Conservation (phyloP, 139 green algal genomes). For the Helicosporidium sp. region DNA sequence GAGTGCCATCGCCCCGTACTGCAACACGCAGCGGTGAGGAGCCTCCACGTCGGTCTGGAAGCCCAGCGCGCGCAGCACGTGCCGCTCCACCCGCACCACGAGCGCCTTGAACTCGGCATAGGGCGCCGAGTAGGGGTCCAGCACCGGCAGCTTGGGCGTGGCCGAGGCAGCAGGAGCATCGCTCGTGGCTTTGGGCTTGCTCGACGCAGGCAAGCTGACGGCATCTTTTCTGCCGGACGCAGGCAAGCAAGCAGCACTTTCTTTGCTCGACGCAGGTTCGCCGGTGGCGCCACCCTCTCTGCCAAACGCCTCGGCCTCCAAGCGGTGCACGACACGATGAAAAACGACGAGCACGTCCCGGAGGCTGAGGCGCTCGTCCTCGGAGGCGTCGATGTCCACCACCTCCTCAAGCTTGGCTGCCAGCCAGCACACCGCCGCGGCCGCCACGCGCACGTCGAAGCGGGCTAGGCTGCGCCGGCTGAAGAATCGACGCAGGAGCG, state of each 20-base stretch:
- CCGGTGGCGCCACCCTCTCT: background rate
- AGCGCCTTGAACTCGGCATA: constrained; percentile 40
- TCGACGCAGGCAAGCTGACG: background rate
- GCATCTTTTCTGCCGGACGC: background rate
- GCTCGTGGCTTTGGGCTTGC: no score
- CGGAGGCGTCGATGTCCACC: constrained; percentile 13
- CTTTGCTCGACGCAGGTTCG: background rate
- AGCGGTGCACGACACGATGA: constrained; percentile 36
- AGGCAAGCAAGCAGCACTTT: background rate
- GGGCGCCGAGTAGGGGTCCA: background rate
- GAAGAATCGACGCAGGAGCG: constrained; percentile 85
- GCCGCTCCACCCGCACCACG: constrained; percentile 48
- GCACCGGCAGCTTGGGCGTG: background rate
- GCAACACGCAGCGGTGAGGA: constrained; percentile 77
- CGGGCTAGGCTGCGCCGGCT: constrained; percentile 65
- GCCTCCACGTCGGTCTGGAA: constrained; percentile 76
- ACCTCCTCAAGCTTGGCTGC: constrained; percentile 79
- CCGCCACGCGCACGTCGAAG: constrained; percentile 55
- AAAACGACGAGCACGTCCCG: constrained; percentile 60
- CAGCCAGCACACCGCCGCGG: constrained; percentile 52
- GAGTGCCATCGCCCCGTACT: constrained; percentile 40
- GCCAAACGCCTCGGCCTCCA: background rate
- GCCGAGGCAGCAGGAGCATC: constrained; percentile 2
- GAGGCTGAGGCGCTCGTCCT: constrained; percentile 4
- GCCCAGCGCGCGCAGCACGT: constrained; percentile 61